phyloP scores from a whole-genome alignment of 2,329 filamentous ascomycete genomes.

The Xylaria sp. region DNA sequence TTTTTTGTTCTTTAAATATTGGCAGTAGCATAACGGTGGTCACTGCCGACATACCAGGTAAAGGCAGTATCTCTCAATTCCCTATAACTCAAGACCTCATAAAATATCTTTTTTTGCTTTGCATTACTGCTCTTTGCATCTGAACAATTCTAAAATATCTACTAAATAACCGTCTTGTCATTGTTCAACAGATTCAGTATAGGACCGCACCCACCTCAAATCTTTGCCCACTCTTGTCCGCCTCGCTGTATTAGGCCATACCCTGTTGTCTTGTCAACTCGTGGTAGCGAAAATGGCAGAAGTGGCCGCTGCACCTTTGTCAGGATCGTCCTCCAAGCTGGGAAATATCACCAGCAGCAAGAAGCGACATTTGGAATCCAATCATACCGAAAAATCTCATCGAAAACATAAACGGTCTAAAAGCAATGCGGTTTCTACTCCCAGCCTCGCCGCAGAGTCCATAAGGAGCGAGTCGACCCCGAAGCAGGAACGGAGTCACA shows the following conservation, averaged over 20 bases:
- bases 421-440: constrained; percentile 42
- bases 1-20: no score
- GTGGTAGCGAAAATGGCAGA: constrained; percentile 36
- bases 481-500: constrained; percentile 27
- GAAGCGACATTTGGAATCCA: constrained; percentile 47
- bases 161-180: neutral
- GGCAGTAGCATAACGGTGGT: no score
- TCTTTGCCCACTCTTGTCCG: neutral
- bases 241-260: neutral
- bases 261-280: neutral
- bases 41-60: no score
- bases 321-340: constrained; percentile 35
- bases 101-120: constrained; percentile 28
- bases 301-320: constrained; percentile 22
- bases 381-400: constrained; percentile 52
- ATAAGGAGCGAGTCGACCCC: constrained; percentile 12
- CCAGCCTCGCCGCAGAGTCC: constrained; percentile 5
- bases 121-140: neutral
- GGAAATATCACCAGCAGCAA: constrained; percentile 36
- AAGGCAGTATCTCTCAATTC: no score
- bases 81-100: no score
- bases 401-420: constrained; percentile 64
- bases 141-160: neutral
- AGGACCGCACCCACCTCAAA: neutral
- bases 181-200: neutral